Conservation (phyloP, 169 alveolate species). For the Eimeria tenella region DNA sequence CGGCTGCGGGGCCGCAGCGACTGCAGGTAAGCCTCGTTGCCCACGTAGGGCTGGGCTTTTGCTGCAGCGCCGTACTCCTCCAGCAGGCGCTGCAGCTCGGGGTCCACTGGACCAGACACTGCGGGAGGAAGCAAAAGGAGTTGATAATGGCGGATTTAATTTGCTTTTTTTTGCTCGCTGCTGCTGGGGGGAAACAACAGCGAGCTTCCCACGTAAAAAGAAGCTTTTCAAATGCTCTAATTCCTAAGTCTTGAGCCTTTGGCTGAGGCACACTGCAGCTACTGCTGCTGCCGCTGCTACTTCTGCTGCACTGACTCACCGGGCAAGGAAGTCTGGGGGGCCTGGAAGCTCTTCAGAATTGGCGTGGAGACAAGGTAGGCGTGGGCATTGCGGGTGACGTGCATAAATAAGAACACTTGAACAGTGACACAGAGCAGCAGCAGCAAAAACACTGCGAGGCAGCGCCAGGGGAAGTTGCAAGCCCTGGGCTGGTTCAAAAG, state of each 20-base stretch:
- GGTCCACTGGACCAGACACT: too few species aligned
- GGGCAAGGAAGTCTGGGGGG: neutral
- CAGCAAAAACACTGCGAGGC: neutral
- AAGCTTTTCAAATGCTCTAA: too few species aligned
- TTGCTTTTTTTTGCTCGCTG: neutral
- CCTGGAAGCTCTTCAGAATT: neutral
- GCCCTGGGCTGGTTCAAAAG: neutral
- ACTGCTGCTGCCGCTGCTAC: too few species aligned
- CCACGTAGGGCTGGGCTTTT: slow-evolving; percentile 5
- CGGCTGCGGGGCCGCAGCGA: slow-evolving; percentile 16
- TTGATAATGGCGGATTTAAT: neutral
- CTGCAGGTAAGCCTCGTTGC: neutral
- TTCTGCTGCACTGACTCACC: neutral
- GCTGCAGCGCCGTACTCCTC: neutral
- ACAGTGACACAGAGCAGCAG: neutral
- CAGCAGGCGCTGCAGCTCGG: neutral
- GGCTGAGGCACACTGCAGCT: too few species aligned
- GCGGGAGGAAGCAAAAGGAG: too few species aligned
- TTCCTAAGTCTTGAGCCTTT: too few species aligned
- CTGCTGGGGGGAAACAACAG: too few species aligned
- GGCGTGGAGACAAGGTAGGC: neutral
- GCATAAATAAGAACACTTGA: neutral
- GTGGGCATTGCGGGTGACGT: neutral
- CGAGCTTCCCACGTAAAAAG: too few species aligned
- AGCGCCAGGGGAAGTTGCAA: neutral